Evolutionary conservation across 257 asterid genomes (phyloP).

Genomic region (Gynochthodes officinalis): DNA sequence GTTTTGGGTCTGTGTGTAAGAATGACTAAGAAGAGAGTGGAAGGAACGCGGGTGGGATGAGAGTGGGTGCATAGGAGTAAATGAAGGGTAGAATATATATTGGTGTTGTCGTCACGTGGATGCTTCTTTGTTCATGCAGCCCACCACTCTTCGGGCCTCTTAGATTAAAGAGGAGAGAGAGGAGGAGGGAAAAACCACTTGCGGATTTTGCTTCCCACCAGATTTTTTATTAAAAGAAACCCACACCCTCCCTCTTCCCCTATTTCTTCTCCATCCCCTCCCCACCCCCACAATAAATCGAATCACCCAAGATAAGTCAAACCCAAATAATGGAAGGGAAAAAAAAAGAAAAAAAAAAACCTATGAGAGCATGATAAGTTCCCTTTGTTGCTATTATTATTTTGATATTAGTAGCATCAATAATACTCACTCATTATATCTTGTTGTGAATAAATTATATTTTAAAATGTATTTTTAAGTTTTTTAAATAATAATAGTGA

Average conservation of each 20-base stretch:
- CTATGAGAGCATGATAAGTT: too few relatives aligned
- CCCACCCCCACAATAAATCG: background rate
- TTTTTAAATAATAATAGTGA: too few relatives aligned
- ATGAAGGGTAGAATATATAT: background rate
- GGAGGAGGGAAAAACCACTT: background rate
- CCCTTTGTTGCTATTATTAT: too few relatives aligned
- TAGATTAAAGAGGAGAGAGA: slow-evolving; percentile 11
- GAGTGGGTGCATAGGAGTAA: slow-evolving; percentile 16
- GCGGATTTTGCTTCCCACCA: background rate
- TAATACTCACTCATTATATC: too few relatives aligned
- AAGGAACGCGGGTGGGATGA: background rate
- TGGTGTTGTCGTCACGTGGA: slow-evolving; percentile 30
- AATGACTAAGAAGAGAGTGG: too few relatives aligned
- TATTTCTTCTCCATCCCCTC: too few relatives aligned
- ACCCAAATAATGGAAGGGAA: background rate
- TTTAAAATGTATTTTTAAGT: too few relatives aligned
- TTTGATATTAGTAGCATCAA: too few relatives aligned
- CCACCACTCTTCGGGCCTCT: slow-evolving; percentile 16
- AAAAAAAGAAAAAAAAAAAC: background rate
- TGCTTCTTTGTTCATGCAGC: slow-evolving; percentile 28
- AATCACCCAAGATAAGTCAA: background rate
- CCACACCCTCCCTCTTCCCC: too few relatives aligned
- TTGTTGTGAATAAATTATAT: too few relatives aligned
- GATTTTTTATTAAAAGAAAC: too few relatives aligned
- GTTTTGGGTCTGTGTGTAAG: too few relatives aligned